phyloP scores from a whole-genome alignment of 371 early-diverging fungal species.

The Circinella umbellata region DNA sequence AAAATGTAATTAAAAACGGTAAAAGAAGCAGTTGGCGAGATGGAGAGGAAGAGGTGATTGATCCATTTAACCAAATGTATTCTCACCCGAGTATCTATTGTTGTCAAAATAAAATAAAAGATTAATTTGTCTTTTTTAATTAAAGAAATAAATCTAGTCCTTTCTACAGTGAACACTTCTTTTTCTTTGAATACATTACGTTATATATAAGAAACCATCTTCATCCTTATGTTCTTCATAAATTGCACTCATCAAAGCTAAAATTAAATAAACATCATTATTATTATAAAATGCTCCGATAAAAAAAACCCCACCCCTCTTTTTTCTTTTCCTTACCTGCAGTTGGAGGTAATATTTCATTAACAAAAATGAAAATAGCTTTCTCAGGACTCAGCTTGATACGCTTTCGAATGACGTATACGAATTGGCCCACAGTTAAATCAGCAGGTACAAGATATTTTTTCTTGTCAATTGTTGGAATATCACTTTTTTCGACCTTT shows the following conservation, averaged over 20 bases:
- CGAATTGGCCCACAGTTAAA: slow-evolving; percentile 97
- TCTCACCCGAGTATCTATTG: slow-evolving; percentile 79
- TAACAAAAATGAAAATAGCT: slow-evolving; percentile 98
- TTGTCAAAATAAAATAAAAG: slow-evolving; percentile 5
- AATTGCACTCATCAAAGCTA: slow-evolving; percentile 84
- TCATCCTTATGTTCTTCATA: slow-evolving; percentile 96
- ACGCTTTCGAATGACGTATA: slow-evolving; percentile 94
- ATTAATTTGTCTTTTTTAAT: no score
- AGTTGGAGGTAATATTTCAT: slow-evolving; percentile 92
- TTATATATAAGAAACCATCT: slow-evolving; percentile 95
- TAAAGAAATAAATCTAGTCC: not conserved
- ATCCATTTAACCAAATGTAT: slow-evolving; percentile 71
- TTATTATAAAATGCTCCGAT: slow-evolving; percentile 1
- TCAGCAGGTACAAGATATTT: slow-evolving; percentile 98
- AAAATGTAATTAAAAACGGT: not conserved
- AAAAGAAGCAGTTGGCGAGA: no score
- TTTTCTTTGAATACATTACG: slow-evolving; percentile 34
- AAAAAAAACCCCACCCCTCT: not conserved
- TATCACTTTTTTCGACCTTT: slow-evolving; percentile 95
- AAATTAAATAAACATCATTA: not conserved
- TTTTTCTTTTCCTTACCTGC: slow-evolving; percentile 47
- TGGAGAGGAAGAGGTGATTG: not conserved
- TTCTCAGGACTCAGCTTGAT: slow-evolving; percentile 94
- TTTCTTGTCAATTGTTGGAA: slow-evolving; percentile 96
- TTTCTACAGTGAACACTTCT: not conserved